These are phyloP conservation scores for Paracoccidioides brasiliensis DNA, from an alignment of 2,329 filamentous ascomycete genomes.

Conservation along the genomic window DNA sequence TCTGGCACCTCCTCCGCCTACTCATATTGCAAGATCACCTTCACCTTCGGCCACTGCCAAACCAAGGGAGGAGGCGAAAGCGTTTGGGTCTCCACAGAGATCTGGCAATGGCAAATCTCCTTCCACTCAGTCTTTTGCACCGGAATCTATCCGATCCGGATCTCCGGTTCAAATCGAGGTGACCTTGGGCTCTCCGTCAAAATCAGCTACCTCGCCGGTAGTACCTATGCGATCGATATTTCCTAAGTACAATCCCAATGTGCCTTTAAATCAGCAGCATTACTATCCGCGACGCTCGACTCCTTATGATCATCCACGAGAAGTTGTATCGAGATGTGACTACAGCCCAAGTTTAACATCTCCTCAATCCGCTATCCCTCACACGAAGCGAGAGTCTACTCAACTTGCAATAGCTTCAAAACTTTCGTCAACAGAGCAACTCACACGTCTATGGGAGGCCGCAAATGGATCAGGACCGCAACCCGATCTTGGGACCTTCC, in stretches of 20 bases:
- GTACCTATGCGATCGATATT: slow-evolving; percentile 34
- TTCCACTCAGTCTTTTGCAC: slow-evolving; percentile 4
- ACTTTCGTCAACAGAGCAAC: slow-evolving; percentile 28
- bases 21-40: slow-evolving; percentile 11
- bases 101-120: slow-evolving; percentile 1
- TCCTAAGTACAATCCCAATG: slow-evolving; percentile 29
- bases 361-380: background rate
- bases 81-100: slow-evolving; percentile 11
- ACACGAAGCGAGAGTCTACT: background rate
- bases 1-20: slow-evolving; percentile 16
- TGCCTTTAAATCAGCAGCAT: slow-evolving; percentile 25
- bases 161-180: background rate
- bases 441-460: slow-evolving; percentile 32
- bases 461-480: slow-evolving; percentile 32
- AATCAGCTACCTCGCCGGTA: slow-evolving; percentile 1
- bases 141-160: slow-evolving; percentile 3
- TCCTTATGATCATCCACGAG: slow-evolving; percentile 7
- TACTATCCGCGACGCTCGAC: slow-evolving; percentile 20
- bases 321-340: slow-evolving; percentile 13
- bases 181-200: background rate
- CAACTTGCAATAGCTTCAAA: background rate
- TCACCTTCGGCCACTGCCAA: slow-evolving; percentile 8
- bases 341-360: slow-evolving; percentile 16
- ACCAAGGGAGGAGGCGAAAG: slow-evolving; percentile 4
- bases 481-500: slow-evolving; percentile 22